phyloP scores from a whole-genome alignment of 2,329 filamentous ascomycete species.

The Beauveria bassiana region DNA sequence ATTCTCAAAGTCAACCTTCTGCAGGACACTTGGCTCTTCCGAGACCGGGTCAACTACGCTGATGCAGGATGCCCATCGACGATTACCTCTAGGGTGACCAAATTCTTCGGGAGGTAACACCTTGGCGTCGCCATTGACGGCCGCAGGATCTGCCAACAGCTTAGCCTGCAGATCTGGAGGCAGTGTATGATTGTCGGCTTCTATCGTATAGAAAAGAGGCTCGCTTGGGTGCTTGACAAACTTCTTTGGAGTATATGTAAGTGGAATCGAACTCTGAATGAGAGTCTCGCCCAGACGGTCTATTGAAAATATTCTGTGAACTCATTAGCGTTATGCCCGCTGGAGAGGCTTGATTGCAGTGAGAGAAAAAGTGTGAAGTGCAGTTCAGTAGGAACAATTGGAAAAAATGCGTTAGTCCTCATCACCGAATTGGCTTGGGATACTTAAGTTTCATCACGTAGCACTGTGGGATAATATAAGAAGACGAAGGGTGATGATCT shows the following conservation, averaged over 20 bases:
- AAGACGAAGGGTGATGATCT: constrained; percentile 20
- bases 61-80: constrained; percentile 94
- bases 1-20: constrained; percentile 73
- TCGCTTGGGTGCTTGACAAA: constrained; percentile 83
- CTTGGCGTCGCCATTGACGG: constrained; percentile 64
- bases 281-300: constrained; percentile 80
- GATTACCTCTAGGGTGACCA: constrained; percentile 74
- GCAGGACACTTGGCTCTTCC: constrained; percentile 61
- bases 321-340: constrained; percentile 12
- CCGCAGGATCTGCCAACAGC: constrained; percentile 62
- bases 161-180: constrained; percentile 69
- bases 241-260: constrained; percentile 84
- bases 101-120: constrained; percentile 74
- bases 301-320: constrained; percentile 73
- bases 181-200: constrained; percentile 87
- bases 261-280: constrained; percentile 74
- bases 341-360: constrained; percentile 23
- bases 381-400: constrained; percentile 98
- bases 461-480: constrained; percentile 25
- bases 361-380: constrained; percentile 18
- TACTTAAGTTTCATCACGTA: constrained; percentile 56
- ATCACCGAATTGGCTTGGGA: constrained; percentile 47
- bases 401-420: constrained; percentile 49
- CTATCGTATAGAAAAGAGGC: constrained; percentile 87
- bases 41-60: constrained; percentile 78